Conservation (phyloP, 2,329 filamentous ascomycete species). For the Cercospora sojina region DNA sequence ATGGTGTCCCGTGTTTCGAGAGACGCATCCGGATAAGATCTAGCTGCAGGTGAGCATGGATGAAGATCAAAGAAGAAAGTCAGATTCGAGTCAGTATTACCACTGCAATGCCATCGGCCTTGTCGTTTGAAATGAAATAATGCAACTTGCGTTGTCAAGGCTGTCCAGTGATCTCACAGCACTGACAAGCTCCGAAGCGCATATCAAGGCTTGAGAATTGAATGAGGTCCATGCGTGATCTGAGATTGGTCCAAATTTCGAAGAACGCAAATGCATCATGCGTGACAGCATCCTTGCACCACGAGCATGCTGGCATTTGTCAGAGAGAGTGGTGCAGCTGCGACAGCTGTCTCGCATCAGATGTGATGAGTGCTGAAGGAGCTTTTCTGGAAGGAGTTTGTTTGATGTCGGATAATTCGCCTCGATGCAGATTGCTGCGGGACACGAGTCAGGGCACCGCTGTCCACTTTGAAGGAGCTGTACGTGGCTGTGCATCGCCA, state of each 20-base stretch:
- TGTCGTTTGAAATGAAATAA: not conserved
- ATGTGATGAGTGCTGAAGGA: not conserved
- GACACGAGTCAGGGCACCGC: slow-evolving; percentile 9
- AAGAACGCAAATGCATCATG: not conserved
- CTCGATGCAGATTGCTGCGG: slow-evolving; percentile 10
- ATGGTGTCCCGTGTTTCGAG: not conserved
- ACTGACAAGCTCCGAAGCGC: not conserved
- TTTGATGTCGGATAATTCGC: slow-evolving; percentile 10
- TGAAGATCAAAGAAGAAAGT: not conserved
- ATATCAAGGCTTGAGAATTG: not conserved
- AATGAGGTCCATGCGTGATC: not conserved
- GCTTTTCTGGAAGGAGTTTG: slow-evolving; percentile 9
- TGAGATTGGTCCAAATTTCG: not conserved
- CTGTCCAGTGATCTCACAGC: not conserved
- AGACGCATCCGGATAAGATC: not conserved
- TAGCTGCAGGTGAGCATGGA: not conserved
- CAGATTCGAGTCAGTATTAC: not conserved
- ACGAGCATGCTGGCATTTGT: not conserved
- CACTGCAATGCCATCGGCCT: not conserved
- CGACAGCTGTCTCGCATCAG: slow-evolving; percentile 2
- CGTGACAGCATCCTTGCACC: not conserved
- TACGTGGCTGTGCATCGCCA: slow-evolving; percentile 9
- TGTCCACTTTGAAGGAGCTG: not conserved
- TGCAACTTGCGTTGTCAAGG: not conserved
- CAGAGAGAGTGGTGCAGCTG: not conserved